Conservation (phyloP, 495 filamentous ascomycete species). For the Viridothelium virens region DNA sequence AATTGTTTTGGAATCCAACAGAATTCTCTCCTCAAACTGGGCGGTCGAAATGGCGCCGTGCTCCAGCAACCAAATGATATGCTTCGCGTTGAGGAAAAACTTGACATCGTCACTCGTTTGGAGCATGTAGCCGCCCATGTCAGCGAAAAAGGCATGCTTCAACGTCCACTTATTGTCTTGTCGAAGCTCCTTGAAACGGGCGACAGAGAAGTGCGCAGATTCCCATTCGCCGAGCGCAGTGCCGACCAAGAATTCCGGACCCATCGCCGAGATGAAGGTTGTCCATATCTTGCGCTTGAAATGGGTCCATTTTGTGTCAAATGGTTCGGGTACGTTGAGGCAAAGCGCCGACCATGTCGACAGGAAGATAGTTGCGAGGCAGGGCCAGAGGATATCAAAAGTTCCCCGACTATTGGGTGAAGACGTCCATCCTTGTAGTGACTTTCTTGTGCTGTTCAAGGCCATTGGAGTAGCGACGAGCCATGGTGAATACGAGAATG, state of each 20-base stretch:
- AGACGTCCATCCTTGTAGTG: background rate
- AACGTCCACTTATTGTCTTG: constrained; percentile 25
- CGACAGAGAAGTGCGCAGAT: constrained; percentile 30
- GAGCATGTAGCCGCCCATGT: constrained; percentile 33
- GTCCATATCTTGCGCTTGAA: background rate
- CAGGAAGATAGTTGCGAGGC: background rate
- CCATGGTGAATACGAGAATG: too few species aligned
- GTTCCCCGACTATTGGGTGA: constrained; percentile 1
- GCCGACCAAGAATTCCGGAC: constrained; percentile 34
- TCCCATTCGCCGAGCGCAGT: constrained; percentile 36
- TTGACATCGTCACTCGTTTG: constrained; percentile 18
- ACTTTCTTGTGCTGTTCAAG: too few species aligned
- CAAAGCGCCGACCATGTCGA: background rate
- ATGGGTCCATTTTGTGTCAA: background rate
- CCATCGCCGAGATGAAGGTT: background rate
- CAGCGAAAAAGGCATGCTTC: constrained; percentile 34
- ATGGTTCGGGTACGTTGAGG: background rate
- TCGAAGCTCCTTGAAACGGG: constrained; percentile 17
- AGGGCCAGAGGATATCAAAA: background rate
- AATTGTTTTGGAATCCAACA: constrained; percentile 17
- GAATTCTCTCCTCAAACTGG: constrained; percentile 22
- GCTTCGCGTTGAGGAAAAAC: constrained; percentile 31
- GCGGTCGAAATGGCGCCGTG: background rate
- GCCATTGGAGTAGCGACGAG: too few species aligned
- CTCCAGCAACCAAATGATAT: constrained; percentile 28